phyloP scores from a whole-genome alignment of 225 moss, liverwort and hornwort genomes.

The Bryum argenteum region DNA sequence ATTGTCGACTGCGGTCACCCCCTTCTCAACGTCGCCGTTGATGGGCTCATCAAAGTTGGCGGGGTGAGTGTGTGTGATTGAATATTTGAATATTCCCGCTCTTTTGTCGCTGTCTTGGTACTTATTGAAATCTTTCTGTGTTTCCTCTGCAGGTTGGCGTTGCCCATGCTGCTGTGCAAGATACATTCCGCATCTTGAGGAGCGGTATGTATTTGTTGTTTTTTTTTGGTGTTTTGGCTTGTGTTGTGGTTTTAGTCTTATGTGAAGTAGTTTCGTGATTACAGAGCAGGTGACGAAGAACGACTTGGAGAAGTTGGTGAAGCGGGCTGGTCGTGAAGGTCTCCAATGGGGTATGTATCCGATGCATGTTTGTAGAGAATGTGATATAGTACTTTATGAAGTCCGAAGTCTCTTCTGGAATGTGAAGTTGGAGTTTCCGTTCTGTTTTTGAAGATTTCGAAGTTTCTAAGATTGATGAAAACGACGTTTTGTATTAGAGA shows the following conservation, averaged over 20 bases:
- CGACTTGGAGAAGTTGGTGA: constrained; percentile 54
- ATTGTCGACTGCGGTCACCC: constrained; percentile 78
- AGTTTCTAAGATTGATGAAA: too few species aligned
- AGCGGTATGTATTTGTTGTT: constrained; percentile 30
- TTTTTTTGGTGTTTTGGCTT: not conserved
- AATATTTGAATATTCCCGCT: not conserved
- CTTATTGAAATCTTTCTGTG: not conserved
- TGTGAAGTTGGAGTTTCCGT: too few species aligned
- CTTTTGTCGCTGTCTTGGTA: not conserved
- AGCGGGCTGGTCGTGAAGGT: constrained; percentile 52
- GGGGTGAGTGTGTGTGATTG: constrained; percentile 42
- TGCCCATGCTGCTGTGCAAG: constrained; percentile 54
- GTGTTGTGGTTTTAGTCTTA: not conserved
- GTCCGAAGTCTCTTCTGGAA: too few species aligned
- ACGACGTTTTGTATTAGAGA: too few species aligned
- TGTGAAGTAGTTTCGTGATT: not conserved
- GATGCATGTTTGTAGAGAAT: not conserved
- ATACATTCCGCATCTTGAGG: constrained; percentile 50
- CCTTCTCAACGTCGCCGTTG: constrained; percentile 66
- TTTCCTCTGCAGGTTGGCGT: constrained; percentile 36
- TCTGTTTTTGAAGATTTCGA: too few species aligned
- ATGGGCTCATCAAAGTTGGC: constrained; percentile 84
- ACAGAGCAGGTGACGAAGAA: constrained; percentile 43
- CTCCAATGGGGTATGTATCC: constrained; percentile 56
- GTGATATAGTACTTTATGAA: not conserved